Evolutionary conservation across 768 basidiomycete genomes (phyloP).

Genomic region (Hygrophorus russula): DNA sequence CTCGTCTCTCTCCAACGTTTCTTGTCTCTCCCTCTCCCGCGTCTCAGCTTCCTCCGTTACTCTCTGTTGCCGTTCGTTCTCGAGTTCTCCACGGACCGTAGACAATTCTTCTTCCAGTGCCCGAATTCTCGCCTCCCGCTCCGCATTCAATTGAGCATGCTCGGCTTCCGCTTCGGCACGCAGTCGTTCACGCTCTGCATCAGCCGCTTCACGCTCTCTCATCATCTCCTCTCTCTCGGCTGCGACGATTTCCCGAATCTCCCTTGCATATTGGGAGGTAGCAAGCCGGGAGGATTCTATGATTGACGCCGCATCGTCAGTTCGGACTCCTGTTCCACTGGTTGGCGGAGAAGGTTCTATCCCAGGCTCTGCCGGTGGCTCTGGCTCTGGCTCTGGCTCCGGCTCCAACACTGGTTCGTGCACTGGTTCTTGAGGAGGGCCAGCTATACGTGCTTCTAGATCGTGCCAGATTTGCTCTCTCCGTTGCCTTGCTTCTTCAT

Average conservation of each 20-base stretch:
- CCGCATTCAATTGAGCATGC: constrained; percentile 31
- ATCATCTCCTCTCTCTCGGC: constrained; percentile 49
- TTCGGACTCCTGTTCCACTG: constrained; percentile 4
- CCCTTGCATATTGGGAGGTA: constrained; percentile 41
- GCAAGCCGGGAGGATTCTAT: constrained; percentile 37
- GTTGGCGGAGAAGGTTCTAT: neutral
- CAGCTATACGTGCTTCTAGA: constrained; percentile 25
- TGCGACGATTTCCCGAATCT: constrained; percentile 47
- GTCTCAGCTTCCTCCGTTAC: constrained; percentile 50
- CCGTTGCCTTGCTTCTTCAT: constrained; percentile 40
- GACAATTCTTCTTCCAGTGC: constrained; percentile 56
- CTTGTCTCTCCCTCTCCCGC: constrained; percentile 47
- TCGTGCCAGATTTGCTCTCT: constrained; percentile 35
- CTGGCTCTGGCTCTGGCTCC: constrained; percentile 5
- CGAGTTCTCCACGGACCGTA: constrained; percentile 44
- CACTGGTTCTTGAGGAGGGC: constrained; percentile 5
- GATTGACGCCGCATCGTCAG: constrained; percentile 26
- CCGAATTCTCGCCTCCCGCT: constrained; percentile 42
- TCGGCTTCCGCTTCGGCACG: constrained; percentile 40
- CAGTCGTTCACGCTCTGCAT: constrained; percentile 42
- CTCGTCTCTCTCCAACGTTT: constrained; percentile 49
- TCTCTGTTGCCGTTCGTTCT: constrained; percentile 49
- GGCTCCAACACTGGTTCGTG: constrained; percentile 9
- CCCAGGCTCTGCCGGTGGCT: neutral
- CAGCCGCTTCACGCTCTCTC: constrained; percentile 40